Base-by-base conservation (phyloP, 2,329 filamentous ascomycete species). In the Penicillium janthinellum region DNA sequence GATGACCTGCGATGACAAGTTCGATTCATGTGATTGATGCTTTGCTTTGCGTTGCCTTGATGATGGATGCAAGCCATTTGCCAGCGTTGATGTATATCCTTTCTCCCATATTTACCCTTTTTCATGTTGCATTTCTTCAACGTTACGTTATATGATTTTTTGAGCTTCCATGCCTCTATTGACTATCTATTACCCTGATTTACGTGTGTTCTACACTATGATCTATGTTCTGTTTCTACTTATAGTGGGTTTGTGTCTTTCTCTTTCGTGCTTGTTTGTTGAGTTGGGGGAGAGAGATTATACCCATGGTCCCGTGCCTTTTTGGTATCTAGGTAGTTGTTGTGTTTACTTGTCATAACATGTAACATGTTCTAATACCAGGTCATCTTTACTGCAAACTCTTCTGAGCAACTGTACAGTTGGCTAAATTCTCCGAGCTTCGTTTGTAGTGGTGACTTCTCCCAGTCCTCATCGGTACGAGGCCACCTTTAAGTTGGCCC, bases 1-100 rank as follows among this genome's bases (percentile, higher is more conserved):
- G 69, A 73, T 70, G 70, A 73, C 70, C 69, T 69, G 63, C 65
- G 65, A 71, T 67, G 65, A 71, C 65, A 65, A 68, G 62, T 63
- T 58, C 56, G 60, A 64, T 64, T 61, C 49, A 17, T 53, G 51
- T 53, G 51, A 53, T 53, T 67, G 57, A 55, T 55, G 52, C 56
- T 60, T 62, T 59, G 54, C 53, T 56, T 61, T 58, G 50, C 56
- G 54, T 56, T 62, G 52, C 62, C 55, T 58, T 55, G 39, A 45
- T 15, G 49, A 52, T 52, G 49, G 49, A 39, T 55, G 20, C 42
- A 47, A 55, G 39, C 45, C 31, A 50, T 58, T 59, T 64, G 56
- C 54, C 61, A 63, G 61, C 61, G 61, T 62, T 57, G 39, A 39
- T 64, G 59, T 64, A 62, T 62, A 62, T 57, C 44, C 59, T 57